Percentiles rank a stretch among this genome's conserved stretches.
phyloP scores from a whole-genome alignment of 768 basidiomycete genomes.

The Boletus bicolor region DNA sequence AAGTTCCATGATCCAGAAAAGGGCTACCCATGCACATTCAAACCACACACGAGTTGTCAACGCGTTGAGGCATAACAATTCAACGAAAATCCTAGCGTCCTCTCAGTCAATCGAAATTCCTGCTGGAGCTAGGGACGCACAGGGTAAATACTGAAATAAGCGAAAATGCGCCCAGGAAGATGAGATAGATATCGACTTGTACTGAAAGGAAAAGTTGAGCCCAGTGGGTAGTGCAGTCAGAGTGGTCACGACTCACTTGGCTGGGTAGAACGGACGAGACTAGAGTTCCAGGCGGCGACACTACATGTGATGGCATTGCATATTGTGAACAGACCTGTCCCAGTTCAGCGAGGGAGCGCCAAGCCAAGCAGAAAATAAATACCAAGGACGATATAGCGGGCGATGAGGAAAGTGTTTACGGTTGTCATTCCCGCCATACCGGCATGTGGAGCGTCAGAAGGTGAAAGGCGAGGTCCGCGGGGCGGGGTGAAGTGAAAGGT shows the following conservation, averaged over 20 bases:
- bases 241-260: constrained; percentile 37
- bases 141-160: constrained; percentile 55
- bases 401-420: constrained; percentile 38
- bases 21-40: constrained; percentile 58
- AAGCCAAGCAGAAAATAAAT: not conserved
- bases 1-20: constrained; percentile 58
- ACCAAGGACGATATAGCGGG: constrained; percentile 66
- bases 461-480: constrained; percentile 14
- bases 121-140: constrained; percentile 37
- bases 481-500: constrained; percentile 27
- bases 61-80: constrained; percentile 49
- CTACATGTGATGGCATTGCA: constrained; percentile 66
- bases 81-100: constrained; percentile 49
- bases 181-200: constrained; percentile 56
- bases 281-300: constrained; percentile 67
- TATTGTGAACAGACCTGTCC: constrained; percentile 53
- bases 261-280: constrained; percentile 39
- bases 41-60: constrained; percentile 68
- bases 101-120: not conserved
- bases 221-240: not conserved
- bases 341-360: not conserved
- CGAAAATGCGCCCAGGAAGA: constrained; percentile 57
- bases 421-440: constrained; percentile 39
- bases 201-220: constrained; percentile 28
- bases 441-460: constrained; percentile 28